A percentile compares a stretch with the other conserved stretches of the same genome.
These are phyloP conservation scores for Wallacemonas sp. DNA, from an alignment of 208 protist genomes.

Conservation along the genomic window DNA sequence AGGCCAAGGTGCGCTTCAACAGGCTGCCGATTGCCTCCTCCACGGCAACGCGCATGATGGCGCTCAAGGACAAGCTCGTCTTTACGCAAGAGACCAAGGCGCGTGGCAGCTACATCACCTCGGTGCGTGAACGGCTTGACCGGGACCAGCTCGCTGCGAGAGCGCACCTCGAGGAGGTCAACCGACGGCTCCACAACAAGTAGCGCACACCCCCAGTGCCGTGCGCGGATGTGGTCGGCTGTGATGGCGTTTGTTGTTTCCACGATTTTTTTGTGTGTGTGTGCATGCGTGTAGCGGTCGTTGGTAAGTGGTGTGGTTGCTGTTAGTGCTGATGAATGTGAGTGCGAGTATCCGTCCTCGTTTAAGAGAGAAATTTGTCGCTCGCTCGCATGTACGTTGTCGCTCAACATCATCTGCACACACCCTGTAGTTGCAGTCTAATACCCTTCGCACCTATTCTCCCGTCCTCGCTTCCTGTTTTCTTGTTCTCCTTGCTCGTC, in stretches of 20 bases:
- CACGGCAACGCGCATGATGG: slow-evolving; percentile 32
- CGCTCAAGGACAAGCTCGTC: slow-evolving; percentile 31
- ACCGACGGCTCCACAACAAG: background rate
- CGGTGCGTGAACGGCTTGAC: slow-evolving; percentile 21
- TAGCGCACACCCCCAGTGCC: background rate
- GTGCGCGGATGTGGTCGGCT: too few species aligned
- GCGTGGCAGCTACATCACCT: slow-evolving; percentile 25
- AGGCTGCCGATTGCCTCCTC: slow-evolving; percentile 38
- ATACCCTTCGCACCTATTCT: background rate
- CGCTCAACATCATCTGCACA: too few species aligned
- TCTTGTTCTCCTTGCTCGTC: slow-evolving; percentile 2
- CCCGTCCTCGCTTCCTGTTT: background rate
- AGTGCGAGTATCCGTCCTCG: too few species aligned
- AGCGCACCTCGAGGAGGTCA: slow-evolving; percentile 8
- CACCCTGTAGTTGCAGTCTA: too few species aligned
- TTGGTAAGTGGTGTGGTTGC: background rate
- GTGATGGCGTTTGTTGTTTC: background rate
- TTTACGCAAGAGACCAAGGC: slow-evolving; percentile 50
- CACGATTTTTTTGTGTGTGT: background rate
- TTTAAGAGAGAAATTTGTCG: too few species aligned
- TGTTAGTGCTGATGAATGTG: too few species aligned
- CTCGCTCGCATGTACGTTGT: too few species aligned
- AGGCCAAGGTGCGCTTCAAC: slow-evolving; percentile 32
- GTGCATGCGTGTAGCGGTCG: background rate
- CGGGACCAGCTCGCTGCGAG: slow-evolving; percentile 11